Conservation (phyloP, 2,329 filamentous ascomycete genomes). For the Alternaria alternata region DNA sequence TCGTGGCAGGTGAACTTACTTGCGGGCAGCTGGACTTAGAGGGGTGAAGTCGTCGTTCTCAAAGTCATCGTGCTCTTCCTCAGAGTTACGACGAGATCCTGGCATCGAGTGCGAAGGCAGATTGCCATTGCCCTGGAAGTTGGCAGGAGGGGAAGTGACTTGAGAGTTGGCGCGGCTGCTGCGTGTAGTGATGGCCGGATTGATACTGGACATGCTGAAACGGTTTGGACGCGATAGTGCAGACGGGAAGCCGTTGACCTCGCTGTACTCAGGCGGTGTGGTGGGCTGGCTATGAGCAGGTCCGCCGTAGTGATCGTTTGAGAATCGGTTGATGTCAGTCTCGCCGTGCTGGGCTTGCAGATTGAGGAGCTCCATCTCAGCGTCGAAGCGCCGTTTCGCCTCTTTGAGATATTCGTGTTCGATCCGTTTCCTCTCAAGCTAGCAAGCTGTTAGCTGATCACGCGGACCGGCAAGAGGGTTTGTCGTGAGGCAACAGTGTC, state of each 20-base stretch:
- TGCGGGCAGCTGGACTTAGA: constrained; percentile 45
- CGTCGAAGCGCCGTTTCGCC: constrained; percentile 87
- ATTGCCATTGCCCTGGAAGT: constrained; percentile 63
- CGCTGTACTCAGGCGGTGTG: constrained; percentile 91
- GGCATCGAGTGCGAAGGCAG: constrained; percentile 86
- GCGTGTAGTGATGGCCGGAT: constrained; percentile 71
- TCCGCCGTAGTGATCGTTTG: constrained; percentile 77
- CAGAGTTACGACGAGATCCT: constrained; percentile 85
- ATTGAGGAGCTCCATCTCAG: constrained; percentile 89
- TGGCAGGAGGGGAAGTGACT: constrained; percentile 75
- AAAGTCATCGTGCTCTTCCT: constrained; percentile 82
- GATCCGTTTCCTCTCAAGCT: constrained; percentile 93
- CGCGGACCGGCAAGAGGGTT: constrained; percentile 23
- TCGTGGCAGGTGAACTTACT: constrained; percentile 40
- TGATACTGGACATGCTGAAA: constrained; percentile 82
- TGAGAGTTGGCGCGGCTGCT: constrained; percentile 80
- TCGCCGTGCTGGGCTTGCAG: constrained; percentile 84
- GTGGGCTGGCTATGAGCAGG: constrained; percentile 84
- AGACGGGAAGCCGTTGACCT: constrained; percentile 77
- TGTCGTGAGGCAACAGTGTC: constrained; percentile 24
- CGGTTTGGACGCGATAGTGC: constrained; percentile 85
- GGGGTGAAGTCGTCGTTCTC: constrained; percentile 72
- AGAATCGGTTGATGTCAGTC: constrained; percentile 83
- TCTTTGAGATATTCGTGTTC: constrained; percentile 92
- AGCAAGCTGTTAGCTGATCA: constrained; percentile 40